Evolutionary conservation across 257 asterid species (phyloP).

Genomic region (Cruciata laevipes): DNA sequence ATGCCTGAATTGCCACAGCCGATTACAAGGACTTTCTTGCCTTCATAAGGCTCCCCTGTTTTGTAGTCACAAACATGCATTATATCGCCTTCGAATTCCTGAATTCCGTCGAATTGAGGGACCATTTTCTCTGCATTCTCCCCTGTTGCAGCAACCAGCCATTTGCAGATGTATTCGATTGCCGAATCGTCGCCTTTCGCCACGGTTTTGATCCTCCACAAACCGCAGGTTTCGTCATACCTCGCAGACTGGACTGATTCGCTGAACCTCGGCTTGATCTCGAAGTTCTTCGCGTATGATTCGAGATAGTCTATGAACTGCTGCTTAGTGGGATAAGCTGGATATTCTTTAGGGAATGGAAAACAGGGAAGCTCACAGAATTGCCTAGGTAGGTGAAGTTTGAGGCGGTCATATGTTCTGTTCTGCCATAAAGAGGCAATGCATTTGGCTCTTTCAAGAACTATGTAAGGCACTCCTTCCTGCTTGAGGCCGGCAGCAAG

Average conservation of each 20-base stretch:
- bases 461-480: conserved; percentile 75
- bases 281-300: conserved; percentile 46
- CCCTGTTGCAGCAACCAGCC: conserved; percentile 90
- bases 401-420: conserved; percentile 77
- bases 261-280: conserved; percentile 56
- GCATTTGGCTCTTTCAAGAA: conserved; percentile 79
- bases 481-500: conserved; percentile 67
- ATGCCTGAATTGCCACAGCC: conserved; percentile 96
- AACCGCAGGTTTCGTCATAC: conserved; percentile 60
- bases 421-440: conserved; percentile 87
- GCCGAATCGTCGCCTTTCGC: conserved; percentile 9
- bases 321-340: conserved; percentile 60
- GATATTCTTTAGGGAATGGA: conserved; percentile 63
- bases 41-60: conserved; percentile 54
- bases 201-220: conserved; percentile 60
- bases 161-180: conserved; percentile 64
- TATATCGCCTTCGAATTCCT: conserved; percentile 46
- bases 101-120: conserved; percentile 61
- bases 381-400: conserved; percentile 78
- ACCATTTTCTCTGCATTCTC: conserved; percentile 79
- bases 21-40: conserved; percentile 62
- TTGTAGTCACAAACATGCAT: conserved; percentile 84
- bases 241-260: conserved; percentile 56
- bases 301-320: conserved; percentile 76
- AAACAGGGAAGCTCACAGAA: conserved; percentile 70